phyloP scores from a whole-genome alignment of 23 red algal genomes.

The Gracilaria domingensis region DNA sequence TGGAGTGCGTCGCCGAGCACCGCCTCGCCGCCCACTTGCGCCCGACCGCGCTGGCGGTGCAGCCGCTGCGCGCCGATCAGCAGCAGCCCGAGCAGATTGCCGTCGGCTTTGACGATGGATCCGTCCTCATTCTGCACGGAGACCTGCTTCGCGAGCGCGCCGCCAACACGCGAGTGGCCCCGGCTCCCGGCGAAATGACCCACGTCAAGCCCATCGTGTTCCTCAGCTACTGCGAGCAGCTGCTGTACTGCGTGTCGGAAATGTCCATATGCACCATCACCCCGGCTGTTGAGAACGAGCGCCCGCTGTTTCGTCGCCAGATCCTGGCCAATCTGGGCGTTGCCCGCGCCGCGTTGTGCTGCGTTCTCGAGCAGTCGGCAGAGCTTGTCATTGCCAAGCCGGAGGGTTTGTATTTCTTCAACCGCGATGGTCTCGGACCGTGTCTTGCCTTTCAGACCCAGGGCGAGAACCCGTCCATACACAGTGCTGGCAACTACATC shows the following conservation, averaged over 20 bases:
- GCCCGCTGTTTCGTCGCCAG: slow-evolving; percentile 18
- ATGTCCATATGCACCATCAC: slow-evolving; percentile 47
- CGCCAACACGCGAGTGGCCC: slow-evolving; percentile 39
- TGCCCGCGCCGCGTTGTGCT: slow-evolving; percentile 14
- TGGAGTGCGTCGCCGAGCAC: slow-evolving; percentile 46
- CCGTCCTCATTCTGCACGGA: slow-evolving; percentile 52
- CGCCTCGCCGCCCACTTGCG: slow-evolving; percentile 25
- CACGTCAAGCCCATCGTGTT: slow-evolving; percentile 47
- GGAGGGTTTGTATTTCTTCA: slow-evolving; percentile 85
- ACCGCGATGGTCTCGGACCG: slow-evolving; percentile 75
- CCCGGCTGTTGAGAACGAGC: neutral
- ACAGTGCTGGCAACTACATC: slow-evolving; percentile 60
- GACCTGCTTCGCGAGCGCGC: slow-evolving; percentile 48
- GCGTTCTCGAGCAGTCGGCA: slow-evolving; percentile 9
- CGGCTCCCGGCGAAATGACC: slow-evolving; percentile 70
- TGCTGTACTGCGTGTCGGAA: slow-evolving; percentile 61
- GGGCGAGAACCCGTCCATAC: slow-evolving; percentile 48
- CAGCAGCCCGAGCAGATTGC: slow-evolving; percentile 18
- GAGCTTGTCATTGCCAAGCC: slow-evolving; percentile 74
- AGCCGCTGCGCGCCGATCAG: neutral
- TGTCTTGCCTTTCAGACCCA: slow-evolving; percentile 85
- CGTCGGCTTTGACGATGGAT: slow-evolving; percentile 69
- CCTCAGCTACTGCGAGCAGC: slow-evolving; percentile 22
- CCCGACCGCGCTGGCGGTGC: slow-evolving; percentile 48
- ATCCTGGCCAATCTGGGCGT: slow-evolving; percentile 58